Percentiles rank a stretch among this genome's conserved stretches.
Evolutionary conservation across 805 yeast species (phyloP).

Genomic region (Scheffersomyces stipitis): DNA sequence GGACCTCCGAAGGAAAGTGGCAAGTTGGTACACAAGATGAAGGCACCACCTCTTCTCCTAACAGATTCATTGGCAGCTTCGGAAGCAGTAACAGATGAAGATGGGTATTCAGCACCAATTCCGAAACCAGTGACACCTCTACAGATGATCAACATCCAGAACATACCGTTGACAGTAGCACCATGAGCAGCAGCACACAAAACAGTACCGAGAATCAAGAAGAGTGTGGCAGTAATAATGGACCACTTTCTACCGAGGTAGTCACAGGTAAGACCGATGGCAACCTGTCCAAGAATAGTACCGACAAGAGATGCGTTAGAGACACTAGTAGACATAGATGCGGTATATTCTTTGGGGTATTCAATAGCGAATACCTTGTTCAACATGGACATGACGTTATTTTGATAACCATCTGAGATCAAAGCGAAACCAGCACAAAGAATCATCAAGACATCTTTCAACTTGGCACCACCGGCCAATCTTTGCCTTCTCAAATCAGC

Average conservation of each 20-base stretch:
- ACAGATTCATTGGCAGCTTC: constrained; percentile 73
- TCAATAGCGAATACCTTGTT: constrained; percentile 53
- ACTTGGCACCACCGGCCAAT: constrained; percentile 21
- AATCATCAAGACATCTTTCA: constrained; percentile 43
- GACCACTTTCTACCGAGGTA: constrained; percentile 70
- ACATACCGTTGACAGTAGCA: constrained; percentile 55
- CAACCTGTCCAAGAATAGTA: constrained; percentile 69
- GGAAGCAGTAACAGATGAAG: constrained; percentile 64
- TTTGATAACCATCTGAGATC: constrained; percentile 76
- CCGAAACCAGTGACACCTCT: constrained; percentile 80
- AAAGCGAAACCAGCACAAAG: constrained; percentile 73
- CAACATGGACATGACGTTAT: constrained; percentile 69
- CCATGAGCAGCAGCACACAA: constrained; percentile 75
- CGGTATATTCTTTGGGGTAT: constrained; percentile 45
- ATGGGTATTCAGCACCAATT: constrained; percentile 75
- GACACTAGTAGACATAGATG: constrained; percentile 58
- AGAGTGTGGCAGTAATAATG: constrained; percentile 60
- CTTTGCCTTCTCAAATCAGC: constrained; percentile 30
- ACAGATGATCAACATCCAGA: constrained; percentile 73
- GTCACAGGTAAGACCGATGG: constrained; percentile 63
- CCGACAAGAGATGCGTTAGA: constrained; percentile 71
- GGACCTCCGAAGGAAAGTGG: constrained; percentile 80
- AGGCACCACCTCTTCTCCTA: constrained; percentile 63
- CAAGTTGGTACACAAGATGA: constrained; percentile 66
- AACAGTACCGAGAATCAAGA: constrained; percentile 63